These are phyloP conservation scores for Hippophae tibetana DNA, from an alignment of 306 rosid species.

Conservation along the genomic window DNA sequence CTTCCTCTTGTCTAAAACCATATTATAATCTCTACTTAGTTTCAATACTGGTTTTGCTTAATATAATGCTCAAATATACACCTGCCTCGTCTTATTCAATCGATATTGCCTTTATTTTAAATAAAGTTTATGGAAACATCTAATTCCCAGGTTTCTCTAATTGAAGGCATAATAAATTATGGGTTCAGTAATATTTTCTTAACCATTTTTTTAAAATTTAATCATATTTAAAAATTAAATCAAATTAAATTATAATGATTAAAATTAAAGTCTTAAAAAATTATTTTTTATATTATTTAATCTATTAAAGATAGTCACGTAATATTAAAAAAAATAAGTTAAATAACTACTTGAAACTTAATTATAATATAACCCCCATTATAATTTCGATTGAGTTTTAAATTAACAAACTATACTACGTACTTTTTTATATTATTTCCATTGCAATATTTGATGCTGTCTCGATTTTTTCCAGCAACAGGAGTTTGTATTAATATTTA, in stretches of 20 bases:
- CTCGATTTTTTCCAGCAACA: constrained; percentile 15
- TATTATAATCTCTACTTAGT: background rate
- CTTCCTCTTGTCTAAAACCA: constrained; percentile 24
- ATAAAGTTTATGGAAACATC: constrained; percentile 34
- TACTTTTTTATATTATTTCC: constrained; percentile 53
- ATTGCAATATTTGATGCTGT: constrained; percentile 42
- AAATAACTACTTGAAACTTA: too few relatives aligned
- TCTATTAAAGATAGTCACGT: too few relatives aligned
- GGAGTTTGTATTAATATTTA: constrained; percentile 20
- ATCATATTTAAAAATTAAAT: too few relatives aligned
- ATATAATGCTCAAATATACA: constrained; percentile 14
- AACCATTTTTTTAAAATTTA: too few relatives aligned
- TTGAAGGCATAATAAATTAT: constrained; percentile 40
- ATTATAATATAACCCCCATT: background rate
- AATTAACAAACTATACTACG: constrained; percentile 18
- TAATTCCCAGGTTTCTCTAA: constrained; percentile 35
- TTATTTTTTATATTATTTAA: too few relatives aligned
- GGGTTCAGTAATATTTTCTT: constrained; percentile 8
- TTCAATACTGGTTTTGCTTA: constrained; percentile 23
- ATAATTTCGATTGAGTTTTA: constrained; percentile 28
- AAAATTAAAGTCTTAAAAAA: too few relatives aligned
- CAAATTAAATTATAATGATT: too few relatives aligned
- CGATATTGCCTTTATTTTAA: constrained; percentile 22
- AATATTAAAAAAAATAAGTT: too few relatives aligned
- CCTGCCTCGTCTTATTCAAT: constrained; percentile 21